Evolutionary conservation across 106 monocot species (phyloP).

Genomic region (Phalaenopsis equestris): DNA sequence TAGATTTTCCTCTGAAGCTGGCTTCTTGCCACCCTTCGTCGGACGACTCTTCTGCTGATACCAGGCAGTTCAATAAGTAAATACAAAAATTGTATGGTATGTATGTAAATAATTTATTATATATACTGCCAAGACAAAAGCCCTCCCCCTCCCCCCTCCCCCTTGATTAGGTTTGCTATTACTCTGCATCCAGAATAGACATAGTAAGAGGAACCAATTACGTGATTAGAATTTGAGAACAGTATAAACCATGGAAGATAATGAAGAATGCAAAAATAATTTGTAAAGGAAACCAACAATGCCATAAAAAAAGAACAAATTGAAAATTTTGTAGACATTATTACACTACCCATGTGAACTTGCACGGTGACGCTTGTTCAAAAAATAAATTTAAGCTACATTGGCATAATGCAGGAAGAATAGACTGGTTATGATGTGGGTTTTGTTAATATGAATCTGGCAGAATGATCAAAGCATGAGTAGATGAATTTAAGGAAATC

Average conservation of each 20-base stretch:
- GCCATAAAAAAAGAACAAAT: not conserved
- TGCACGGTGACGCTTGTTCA: not conserved
- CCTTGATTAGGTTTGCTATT: constrained; percentile 32
- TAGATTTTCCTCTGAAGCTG: constrained; percentile 43
- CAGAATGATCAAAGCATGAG: not conserved
- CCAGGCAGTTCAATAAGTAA: not conserved
- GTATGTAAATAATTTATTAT: too few relatives aligned
- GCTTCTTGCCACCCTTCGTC: constrained; percentile 99
- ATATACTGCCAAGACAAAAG: too few relatives aligned
- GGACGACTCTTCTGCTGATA: constrained; percentile 42
- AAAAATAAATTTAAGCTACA: not conserved
- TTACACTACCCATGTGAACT: not conserved
- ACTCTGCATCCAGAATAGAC: constrained; percentile 24
- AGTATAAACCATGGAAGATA: not conserved
- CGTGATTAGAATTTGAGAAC: not conserved
- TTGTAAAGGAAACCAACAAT: too few relatives aligned
- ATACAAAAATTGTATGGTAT: too few relatives aligned
- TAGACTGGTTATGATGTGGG: not conserved
- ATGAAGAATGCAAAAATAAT: not conserved
- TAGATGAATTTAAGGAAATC: not conserved
- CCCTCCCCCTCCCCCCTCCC: too few relatives aligned
- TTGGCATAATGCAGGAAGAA: not conserved
- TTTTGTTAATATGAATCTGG: not conserved
- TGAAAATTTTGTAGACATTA: not conserved
- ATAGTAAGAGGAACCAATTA: not conserved